Conservation (phyloP, 257 asterid species). For the Solanum paucissectum region DNA sequence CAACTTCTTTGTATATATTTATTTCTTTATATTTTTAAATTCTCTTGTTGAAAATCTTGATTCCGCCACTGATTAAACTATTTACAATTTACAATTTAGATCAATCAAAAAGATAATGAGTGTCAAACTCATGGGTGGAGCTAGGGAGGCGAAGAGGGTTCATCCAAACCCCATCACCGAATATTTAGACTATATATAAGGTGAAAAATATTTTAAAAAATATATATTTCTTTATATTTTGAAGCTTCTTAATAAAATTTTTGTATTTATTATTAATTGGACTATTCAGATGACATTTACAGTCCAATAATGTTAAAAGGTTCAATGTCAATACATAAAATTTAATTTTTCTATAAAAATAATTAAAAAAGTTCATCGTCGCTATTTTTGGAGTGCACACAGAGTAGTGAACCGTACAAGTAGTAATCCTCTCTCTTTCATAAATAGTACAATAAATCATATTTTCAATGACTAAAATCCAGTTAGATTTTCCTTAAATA, state of each 20-base stretch:
- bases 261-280: background rate
- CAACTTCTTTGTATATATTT: background rate
- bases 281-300: background rate
- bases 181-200: background rate
- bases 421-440: background rate
- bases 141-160: background rate
- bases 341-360: too few relatives aligned
- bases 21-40: background rate
- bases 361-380: too few relatives aligned
- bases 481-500: constrained; percentile 20
- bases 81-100: too few relatives aligned
- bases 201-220: background rate
- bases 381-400: too few relatives aligned
- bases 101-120: background rate
- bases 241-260: background rate
- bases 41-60: background rate
- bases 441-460: background rate
- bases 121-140: background rate
- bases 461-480: constrained; percentile 26
- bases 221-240: background rate
- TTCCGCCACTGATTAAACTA: too few relatives aligned
- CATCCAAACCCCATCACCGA: background rate
- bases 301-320: background rate
- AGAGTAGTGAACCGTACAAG: background rate
- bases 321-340: background rate